Evolutionary conservation across 768 basidiomycete species (phyloP).

Genomic region (Grammothele lineata): DNA sequence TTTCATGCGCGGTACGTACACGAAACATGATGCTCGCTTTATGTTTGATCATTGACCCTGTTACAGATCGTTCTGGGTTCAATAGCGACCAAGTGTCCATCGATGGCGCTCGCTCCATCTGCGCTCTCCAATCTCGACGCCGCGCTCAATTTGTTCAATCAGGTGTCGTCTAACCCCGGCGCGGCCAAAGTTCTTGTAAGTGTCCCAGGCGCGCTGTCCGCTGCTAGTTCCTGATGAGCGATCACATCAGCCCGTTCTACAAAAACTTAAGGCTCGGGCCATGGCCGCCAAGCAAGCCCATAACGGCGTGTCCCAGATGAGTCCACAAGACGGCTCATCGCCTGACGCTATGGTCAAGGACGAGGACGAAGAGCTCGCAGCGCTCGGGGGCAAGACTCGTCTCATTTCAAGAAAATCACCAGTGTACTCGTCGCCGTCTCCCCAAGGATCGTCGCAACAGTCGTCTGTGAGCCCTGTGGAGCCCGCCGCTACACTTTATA

Average conservation of each 20-base stretch:
- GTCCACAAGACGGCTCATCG: too few species aligned
- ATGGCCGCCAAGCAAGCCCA: slow-evolving; percentile 16
- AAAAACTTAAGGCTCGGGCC: slow-evolving; percentile 52
- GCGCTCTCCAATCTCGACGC: slow-evolving; percentile 66
- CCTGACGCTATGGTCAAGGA: slow-evolving; percentile 37
- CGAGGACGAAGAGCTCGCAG: slow-evolving; percentile 58
- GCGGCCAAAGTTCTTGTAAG: slow-evolving; percentile 58
- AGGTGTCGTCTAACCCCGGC: slow-evolving; percentile 45
- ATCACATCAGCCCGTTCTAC: slow-evolving; percentile 50
- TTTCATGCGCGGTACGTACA: slow-evolving; percentile 59
- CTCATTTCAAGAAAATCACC: slow-evolving; percentile 49
- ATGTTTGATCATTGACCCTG: neutral
- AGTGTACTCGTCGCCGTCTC: slow-evolving; percentile 27
- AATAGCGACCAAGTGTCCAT: slow-evolving; percentile 57
- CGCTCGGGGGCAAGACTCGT: slow-evolving; percentile 60
- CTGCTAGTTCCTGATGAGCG: neutral
- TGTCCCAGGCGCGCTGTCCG: slow-evolving; percentile 8
- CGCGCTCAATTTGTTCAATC: slow-evolving; percentile 52
- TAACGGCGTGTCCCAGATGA: neutral
- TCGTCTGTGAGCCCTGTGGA: slow-evolving; percentile 10
- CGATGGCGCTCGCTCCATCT: slow-evolving; percentile 60
- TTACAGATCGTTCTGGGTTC: slow-evolving; percentile 63
- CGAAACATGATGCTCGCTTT: neutral
- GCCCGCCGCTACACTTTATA: slow-evolving; percentile 1
- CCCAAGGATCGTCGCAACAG: slow-evolving; percentile 9